A percentile compares a stretch with the other conserved stretches of the same genome.
These are phyloP conservation scores for Globisporangium nodosum DNA, from an alignment of 352 stramenopile genomes.

Conservation along the genomic window DNA sequence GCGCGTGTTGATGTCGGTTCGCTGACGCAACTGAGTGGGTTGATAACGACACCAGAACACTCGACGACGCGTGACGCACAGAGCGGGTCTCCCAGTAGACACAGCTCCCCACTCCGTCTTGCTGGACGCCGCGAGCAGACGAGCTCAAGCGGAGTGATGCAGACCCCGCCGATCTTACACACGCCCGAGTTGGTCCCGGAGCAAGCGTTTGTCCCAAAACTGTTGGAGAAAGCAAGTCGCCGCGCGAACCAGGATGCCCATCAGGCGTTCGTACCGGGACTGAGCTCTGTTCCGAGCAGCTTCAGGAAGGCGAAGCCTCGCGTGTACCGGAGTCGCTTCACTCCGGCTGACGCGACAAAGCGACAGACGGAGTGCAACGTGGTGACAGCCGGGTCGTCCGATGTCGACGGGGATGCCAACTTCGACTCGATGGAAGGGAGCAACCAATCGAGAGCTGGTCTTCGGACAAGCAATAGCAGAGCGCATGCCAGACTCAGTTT, in stretches of 20 bases:
- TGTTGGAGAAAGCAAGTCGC: background rate
- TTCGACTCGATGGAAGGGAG: background rate
- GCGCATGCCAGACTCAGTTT: background rate
- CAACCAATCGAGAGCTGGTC: background rate
- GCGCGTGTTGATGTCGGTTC: background rate
- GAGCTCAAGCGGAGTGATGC: background rate
- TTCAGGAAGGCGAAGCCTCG: slow-evolving; percentile 51
- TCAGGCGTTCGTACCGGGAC: slow-evolving; percentile 20
- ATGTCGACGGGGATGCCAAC: slow-evolving; percentile 4
- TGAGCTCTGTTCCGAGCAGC: slow-evolving; percentile 53
- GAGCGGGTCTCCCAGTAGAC: background rate
- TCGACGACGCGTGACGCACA: background rate
- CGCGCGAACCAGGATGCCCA: background rate
- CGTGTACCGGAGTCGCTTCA: slow-evolving; percentile 36
- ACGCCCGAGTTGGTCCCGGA: slow-evolving; percentile 6
- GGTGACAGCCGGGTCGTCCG: slow-evolving; percentile 24
- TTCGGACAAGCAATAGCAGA: background rate
- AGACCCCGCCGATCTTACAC: background rate
- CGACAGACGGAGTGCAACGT: slow-evolving; percentile 36
- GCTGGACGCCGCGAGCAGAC: background rate
- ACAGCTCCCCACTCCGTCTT: background rate
- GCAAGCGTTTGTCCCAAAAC: slow-evolving; percentile 4
- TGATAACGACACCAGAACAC: background rate
- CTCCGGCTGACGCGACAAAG: slow-evolving; percentile 19
- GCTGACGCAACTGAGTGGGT: background rate